These are phyloP conservation scores for Rhynchosporium agropyri DNA, from an alignment of 2,329 filamentous ascomycete species.

Conservation along the genomic window DNA sequence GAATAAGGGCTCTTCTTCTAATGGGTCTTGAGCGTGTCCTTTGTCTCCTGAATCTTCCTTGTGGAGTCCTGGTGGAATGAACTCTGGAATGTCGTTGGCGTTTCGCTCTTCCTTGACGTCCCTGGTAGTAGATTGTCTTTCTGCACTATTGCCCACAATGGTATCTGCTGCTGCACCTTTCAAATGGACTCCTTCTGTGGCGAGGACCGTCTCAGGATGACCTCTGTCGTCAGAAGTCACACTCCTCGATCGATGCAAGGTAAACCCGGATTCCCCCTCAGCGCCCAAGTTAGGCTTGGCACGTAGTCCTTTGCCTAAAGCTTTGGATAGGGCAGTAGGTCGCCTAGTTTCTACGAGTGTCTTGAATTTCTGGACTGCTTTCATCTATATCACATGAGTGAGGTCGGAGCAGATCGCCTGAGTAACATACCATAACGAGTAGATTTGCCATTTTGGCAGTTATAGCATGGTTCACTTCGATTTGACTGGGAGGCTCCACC, in stretches of 20 bases:
- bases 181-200: constrained; percentile 56
- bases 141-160: constrained; percentile 6
- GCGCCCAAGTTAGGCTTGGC: constrained; percentile 51
- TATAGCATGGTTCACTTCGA: constrained; percentile 88
- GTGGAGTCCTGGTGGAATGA: constrained; percentile 22
- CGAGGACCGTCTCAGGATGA: constrained; percentile 52
- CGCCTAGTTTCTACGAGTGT: constrained; percentile 63
- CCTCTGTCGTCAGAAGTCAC: constrained; percentile 54
- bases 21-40: constrained; percentile 64
- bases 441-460: constrained; percentile 87
- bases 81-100: background rate
- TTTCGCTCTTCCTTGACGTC: background rate
- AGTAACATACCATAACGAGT: constrained; percentile 69
- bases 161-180: constrained; percentile 43
- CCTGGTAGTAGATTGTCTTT: background rate
- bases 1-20: constrained; percentile 65
- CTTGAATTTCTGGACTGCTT: constrained; percentile 90
- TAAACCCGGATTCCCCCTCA: constrained; percentile 44
- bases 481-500: constrained; percentile 82
- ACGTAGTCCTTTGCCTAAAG: constrained; percentile 59
- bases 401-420: background rate
- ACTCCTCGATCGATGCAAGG: constrained; percentile 49
- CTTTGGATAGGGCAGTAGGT: constrained; percentile 56
- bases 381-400: constrained; percentile 61
- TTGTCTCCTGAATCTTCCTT: constrained; percentile 48